A percentile compares a stretch with the other conserved stretches of the same genome.
These are phyloP conservation scores for Metschnikowia shivogae DNA, from an alignment of 805 yeast genomes.

Conservation along the genomic window DNA sequence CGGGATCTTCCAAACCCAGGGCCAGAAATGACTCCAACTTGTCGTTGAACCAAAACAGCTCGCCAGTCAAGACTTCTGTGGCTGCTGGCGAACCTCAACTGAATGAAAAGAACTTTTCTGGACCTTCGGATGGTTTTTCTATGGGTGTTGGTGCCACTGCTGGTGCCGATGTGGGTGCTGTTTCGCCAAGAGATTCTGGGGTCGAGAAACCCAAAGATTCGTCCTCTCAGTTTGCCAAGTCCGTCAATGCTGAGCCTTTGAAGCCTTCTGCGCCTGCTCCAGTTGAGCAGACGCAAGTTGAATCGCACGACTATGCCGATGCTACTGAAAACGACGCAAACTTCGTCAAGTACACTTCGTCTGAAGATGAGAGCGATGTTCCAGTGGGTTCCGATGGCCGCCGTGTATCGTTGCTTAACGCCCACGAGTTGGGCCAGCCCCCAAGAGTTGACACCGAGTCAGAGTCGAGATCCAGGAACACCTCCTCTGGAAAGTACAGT, in stretches of 20 bases:
- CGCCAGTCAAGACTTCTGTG: background rate
- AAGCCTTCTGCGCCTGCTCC: background rate
- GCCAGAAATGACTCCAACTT: slow-evolving; percentile 1
- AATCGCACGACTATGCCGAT: background rate
- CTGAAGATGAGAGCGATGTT: slow-evolving; percentile 29
- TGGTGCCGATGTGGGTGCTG: background rate
- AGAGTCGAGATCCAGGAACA: slow-evolving; percentile 14
- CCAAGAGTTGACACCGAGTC: slow-evolving; percentile 16
- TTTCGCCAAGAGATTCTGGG: background rate
- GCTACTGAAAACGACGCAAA: slow-evolving; percentile 26
- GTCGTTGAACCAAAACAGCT: background rate
- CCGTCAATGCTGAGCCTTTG: slow-evolving; percentile 3
- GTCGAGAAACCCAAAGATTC: background rate
- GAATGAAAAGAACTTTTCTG: background rate
- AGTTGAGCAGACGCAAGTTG: background rate
- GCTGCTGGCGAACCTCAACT: background rate
- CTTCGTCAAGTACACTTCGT: slow-evolving; percentile 31
- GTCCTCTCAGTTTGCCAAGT: background rate
- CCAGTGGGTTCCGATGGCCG: slow-evolving; percentile 20
- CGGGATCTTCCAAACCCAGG: background rate
- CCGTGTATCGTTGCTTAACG: slow-evolving; percentile 30
- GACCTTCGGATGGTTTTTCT: background rate
- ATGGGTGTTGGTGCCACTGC: background rate
- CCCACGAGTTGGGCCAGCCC: slow-evolving; percentile 28
- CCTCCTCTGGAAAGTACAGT: slow-evolving; percentile 28